Base-by-base conservation (phyloP, 352 stramenopile genomes). In the Globisporangium heterothallicum region DNA sequence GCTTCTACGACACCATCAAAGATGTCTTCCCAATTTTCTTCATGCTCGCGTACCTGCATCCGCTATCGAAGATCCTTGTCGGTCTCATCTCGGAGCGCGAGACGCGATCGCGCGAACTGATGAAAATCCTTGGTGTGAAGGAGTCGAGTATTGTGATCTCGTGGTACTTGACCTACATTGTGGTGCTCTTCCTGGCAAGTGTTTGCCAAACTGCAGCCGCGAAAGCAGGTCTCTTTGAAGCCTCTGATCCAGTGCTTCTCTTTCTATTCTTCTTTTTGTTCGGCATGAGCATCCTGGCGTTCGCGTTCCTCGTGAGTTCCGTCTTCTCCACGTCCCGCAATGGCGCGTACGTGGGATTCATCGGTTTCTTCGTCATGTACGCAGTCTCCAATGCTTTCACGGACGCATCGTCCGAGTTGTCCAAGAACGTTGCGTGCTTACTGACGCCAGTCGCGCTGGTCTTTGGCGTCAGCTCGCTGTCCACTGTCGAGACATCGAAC, bases 51-150 rank as follows among this genome's bases (percentile, higher is more conserved):
- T 97, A 95, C 58, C 51, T 97, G 32, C 94, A 91, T 60, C 79
- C 85, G 6, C 75, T 94, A 6, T 95, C 85, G 6, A 67, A 75
- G 4, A 74, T 96, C 25, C 59, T 97, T 36, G 65, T 88, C 6
- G 63, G 75, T 18, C 70, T 97, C 47, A 92, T 97, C 19, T 58
- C 72, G n/a, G 92, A 97, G 61, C 97, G 97, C 38, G 91, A 98
- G 56, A 73, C 72, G 4, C 72, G 83, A 1, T 70, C 92, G 36
- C 86, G 91, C 18, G 92, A 98, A 58, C 78, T 78, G 36, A 92
- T 97, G 67, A 91, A 92, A 60, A 79, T 84, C 42, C 84, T 98
- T 53, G 93, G 94, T 14, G 73, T 98, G 22, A 92, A 63, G 8
- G 77, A 91, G 44, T 66, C 53, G 13, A 64, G 59, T n/a, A 88